Base-by-base conservation (phyloP, 441 rosid species). In the Mallotus japonicus region DNA sequence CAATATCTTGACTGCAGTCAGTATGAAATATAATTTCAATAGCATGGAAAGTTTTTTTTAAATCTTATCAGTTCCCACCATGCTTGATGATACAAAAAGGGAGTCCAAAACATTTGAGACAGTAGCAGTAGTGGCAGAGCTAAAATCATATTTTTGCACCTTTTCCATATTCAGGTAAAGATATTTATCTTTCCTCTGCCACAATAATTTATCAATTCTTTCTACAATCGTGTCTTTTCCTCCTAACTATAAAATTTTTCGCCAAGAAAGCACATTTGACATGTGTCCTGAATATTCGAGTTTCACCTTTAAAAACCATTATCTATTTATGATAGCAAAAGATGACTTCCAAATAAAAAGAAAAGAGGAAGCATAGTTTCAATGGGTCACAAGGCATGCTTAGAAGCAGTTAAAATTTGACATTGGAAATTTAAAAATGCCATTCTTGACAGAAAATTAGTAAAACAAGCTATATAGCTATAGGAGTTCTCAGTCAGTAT, bases 401-500 rank as follows among this genome's bases (percentile, higher is more conserved):
- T 20, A 37, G 12, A 44, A 7, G 32, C 15, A 8, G 49, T 44
- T 2, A 44, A 44, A 44, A 19, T 58, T 53, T 19, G 5, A 12
- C 16, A 62, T 6, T 24, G 28, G 32, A 0, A 44, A 49, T 51
- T 55, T 4, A 61, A 34, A 28, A 60, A 17, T 9, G 47, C 65
- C 59, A 49, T 28, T 51, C 46, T 28, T 47, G 6, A 50, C 5
- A 61, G 50, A 53, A 17, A 16, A 55, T 17, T 61, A 46, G 49
- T 14, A 24, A 11, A 47, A 70, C 16, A 46, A n/a, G 46, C 8
- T 32, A 34, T 67, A 17, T 51, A 28, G 24, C 19, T 34, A 14
- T 49, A 67, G 11, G 49, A 28, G 70, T 50, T 67, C 73, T 61
- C 32, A 50, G 61, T 49, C 49, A 50, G 34, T 37, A 34, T 50